Percentiles rank a stretch among this genome's conserved stretches.
These are phyloP conservation scores for Poronia punctata DNA, from an alignment of 495 filamentous ascomycete species.

Conservation along the genomic window DNA sequence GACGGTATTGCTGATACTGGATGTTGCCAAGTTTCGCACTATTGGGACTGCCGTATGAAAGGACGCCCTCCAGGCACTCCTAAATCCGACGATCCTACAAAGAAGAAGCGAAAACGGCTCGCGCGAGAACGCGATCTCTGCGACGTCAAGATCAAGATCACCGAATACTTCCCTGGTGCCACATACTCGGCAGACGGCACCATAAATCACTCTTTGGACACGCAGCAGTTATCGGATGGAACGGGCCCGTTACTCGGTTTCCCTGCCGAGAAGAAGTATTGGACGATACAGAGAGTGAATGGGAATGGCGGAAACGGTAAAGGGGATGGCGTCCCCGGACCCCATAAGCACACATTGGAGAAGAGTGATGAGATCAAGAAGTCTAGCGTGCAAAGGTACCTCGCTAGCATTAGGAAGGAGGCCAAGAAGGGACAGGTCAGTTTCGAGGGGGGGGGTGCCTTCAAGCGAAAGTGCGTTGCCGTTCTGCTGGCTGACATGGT, in stretches of 20 bases:
- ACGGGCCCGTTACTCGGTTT: conserved; percentile 11
- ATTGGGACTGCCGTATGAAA: conserved; percentile 87
- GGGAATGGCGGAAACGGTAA: conserved; percentile 70
- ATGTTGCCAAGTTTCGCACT: conserved; percentile 60
- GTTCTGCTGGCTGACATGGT: background rate
- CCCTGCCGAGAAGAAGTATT: conserved; percentile 48
- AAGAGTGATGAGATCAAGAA: conserved; percentile 84
- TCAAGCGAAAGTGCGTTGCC: too few species aligned
- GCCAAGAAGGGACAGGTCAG: conserved; percentile 59
- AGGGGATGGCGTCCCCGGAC: conserved; percentile 53
- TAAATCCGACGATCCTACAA: conserved; percentile 77
- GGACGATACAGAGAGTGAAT: conserved; percentile 71
- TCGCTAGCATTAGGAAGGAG: conserved; percentile 61
- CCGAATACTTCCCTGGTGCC: conserved; percentile 66
- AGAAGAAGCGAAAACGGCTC: conserved; percentile 80
- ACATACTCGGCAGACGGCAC: conserved; percentile 25
- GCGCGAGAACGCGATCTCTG: conserved; percentile 73
- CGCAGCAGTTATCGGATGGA: conserved; percentile 15
- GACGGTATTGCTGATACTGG: conserved; percentile 1
- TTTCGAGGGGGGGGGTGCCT: too few species aligned
- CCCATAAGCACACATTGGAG: conserved; percentile 70
- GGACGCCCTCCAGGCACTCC: conserved; percentile 77
- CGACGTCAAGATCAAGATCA: conserved; percentile 90
- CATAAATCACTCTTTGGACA: conserved; percentile 14
- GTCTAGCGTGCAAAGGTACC: conserved; percentile 64